Base-by-base conservation (phyloP, 495 filamentous ascomycete species). In the Podospora comata region DNA sequence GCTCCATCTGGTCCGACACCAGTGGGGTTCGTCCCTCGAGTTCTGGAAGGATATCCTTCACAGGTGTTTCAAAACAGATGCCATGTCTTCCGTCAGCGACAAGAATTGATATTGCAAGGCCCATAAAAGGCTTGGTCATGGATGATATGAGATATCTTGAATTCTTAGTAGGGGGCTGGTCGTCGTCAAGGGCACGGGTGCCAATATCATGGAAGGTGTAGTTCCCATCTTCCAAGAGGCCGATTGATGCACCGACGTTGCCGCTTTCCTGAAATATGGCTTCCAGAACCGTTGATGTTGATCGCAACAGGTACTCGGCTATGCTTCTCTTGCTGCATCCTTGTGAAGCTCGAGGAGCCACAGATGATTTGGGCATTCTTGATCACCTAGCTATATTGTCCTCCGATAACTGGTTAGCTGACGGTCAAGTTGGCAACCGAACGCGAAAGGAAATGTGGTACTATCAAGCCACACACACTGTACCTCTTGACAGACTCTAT, bases 101-200 rank as follows among this genome's bases (percentile, higher is more conserved):
- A n/a, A 82, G 56, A 15, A 78, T 77, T 0, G 70, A 79, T 4
- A 81, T 64, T 1, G 75, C 70, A 9, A 74, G 70, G 32, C 75
- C 73, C 6, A 75, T 76, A 56, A 83, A 72, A 26, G 76, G 73
- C 64, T 83, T 80, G 2, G 77, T 76, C 55, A 79, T 73, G 4
- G 78, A 79, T 1, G 76, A 80, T 63, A 82, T 73, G 48, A 77
- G 68, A 62, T 82, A 79, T 2, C 74, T 68, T 0, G 79, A 79
- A 54, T 81, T 70, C 5, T 70, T 18, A 13, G 19, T 27, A n/a
- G 56, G 56, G 2, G 26, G n/a, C 48, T 79, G 61, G 6, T 70
- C 0, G 0, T 34, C 27, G n/a, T 5, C 27, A 18, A 44, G 16
- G n/a, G 39, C 63, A 16, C 28, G n/a, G 2, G 48, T 18, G 19